These are phyloP conservation scores for Psilocybe azurescens DNA, from an alignment of 768 basidiomycete genomes.

Conservation along the genomic window DNA sequence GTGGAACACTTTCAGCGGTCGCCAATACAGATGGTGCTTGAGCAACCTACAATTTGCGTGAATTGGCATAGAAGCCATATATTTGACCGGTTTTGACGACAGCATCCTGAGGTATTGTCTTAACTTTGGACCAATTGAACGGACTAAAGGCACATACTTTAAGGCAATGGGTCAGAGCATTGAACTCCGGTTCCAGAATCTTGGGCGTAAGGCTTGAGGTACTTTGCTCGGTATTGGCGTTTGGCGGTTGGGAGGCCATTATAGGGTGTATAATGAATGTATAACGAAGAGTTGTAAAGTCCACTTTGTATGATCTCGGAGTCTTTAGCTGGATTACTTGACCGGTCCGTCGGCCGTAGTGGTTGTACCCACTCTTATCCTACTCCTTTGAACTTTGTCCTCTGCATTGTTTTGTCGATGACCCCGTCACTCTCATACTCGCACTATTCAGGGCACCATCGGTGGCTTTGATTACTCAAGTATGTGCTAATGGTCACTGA, in stretches of 20 bases:
- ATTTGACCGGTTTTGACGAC: slow-evolving; percentile 74
- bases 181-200: slow-evolving; percentile 70
- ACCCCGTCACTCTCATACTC: no score
- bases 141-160: slow-evolving; percentile 43
- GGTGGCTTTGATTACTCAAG: no score
- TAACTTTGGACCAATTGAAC: slow-evolving; percentile 16
- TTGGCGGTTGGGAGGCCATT: slow-evolving; percentile 18
- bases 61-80: slow-evolving; percentile 70
- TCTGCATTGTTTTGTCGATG: no score
- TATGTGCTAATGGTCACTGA: no score
- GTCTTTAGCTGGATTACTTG: not conserved
- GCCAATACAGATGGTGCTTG: slow-evolving; percentile 9
- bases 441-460: no score
- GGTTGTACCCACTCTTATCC: no score
- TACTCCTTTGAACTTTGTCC: no score
- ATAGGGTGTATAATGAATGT: not conserved
- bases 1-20: slow-evolving; percentile 2
- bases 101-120: slow-evolving; percentile 49
- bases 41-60: slow-evolving; percentile 62
- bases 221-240: slow-evolving; percentile 37
- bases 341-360: no score
- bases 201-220: slow-evolving; percentile 50
- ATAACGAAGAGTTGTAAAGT: not conserved
- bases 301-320: not conserved
- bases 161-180: slow-evolving; percentile 59